phyloP scores from a whole-genome alignment of 495 filamentous ascomycete species.

The Penicillium daleae region DNA sequence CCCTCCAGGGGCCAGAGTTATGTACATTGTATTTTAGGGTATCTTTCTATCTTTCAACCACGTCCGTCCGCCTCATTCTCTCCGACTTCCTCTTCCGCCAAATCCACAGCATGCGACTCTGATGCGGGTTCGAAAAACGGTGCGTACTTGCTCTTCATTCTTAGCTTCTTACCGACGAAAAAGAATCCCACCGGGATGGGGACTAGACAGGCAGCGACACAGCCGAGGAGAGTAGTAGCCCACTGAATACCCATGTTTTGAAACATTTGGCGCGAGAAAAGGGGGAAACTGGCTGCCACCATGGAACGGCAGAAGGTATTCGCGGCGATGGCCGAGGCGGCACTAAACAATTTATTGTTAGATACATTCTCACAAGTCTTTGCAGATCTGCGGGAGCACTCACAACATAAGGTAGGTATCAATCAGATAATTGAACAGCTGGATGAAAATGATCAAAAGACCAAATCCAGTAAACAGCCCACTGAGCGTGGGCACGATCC shows the following conservation, averaged over 20 bases:
- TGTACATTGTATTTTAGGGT: conserved; percentile 12
- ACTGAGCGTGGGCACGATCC: conserved; percentile 82
- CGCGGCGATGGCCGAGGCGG: conserved; percentile 84
- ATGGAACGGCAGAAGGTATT: conserved; percentile 85
- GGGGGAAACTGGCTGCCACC: conserved; percentile 73
- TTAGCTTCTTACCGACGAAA: conserved; percentile 39
- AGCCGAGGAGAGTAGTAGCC: conserved; percentile 79
- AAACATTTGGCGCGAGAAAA: conserved; percentile 84
- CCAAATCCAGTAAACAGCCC: conserved; percentile 66
- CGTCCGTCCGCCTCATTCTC: conserved; percentile 6
- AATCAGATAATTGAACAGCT: conserved; percentile 83
- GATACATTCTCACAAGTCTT: background rate
- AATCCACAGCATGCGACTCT: conserved; percentile 22
- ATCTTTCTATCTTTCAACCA: background rate
- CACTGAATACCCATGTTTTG: conserved; percentile 74
- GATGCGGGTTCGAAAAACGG: conserved; percentile 57
- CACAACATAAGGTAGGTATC: conserved; percentile 90
- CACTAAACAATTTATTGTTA: conserved; percentile 41
- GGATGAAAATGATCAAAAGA: conserved; percentile 81
- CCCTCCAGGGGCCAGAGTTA: background rate
- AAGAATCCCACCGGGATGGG: conserved; percentile 65
- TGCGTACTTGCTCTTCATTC: conserved; percentile 44
- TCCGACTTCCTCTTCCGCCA: conserved; percentile 21
- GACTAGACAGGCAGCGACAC: conserved; percentile 66
- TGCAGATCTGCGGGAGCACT: conserved; percentile 31